Conservation (phyloP, 2,329 filamentous ascomycete genomes). For the Laburnicola sp. region DNA sequence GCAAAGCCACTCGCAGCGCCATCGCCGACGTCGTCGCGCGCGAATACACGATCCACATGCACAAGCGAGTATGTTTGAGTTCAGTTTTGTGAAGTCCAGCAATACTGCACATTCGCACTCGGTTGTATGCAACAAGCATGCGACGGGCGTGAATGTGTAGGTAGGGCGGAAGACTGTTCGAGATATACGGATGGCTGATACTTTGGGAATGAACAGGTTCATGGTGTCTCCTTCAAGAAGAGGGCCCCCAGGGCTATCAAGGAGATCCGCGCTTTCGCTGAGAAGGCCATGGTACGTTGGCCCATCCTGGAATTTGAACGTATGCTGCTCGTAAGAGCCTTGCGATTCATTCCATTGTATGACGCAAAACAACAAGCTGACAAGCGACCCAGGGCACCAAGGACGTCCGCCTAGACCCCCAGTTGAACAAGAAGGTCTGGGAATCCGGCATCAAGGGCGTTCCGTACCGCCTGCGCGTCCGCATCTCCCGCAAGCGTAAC, state of each 20-base stretch:
- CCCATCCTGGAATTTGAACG: background rate
- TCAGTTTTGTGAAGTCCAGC: constrained; percentile 74
- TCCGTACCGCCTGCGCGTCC: constrained; percentile 93
- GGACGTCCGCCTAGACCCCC: constrained; percentile 97
- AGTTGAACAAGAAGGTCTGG: constrained; percentile 99
- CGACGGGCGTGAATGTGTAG: constrained; percentile 28
- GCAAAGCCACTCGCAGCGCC: constrained; percentile 79
- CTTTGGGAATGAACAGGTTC: constrained; percentile 66
- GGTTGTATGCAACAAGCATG: background rate
- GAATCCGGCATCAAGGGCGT: constrained; percentile 99
- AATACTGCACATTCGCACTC: constrained; percentile 49
- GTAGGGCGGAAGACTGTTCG: constrained; percentile 66
- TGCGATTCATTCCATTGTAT: background rate
- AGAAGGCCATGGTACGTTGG: constrained; percentile 87
- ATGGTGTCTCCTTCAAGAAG: constrained; percentile 99
- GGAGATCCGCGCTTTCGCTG: constrained; percentile 96
- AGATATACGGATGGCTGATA: constrained; percentile 50
- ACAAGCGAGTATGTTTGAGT: constrained; percentile 91
- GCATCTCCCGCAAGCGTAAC: constrained; percentile 99
- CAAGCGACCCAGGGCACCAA: constrained; percentile 72
- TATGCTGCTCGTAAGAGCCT: background rate
- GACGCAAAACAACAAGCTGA: constrained; percentile 17
- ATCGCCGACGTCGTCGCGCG: constrained; percentile 98
- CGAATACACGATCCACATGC: constrained; percentile 99
- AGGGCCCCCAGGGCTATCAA: constrained; percentile 97